Conservation (phyloP, 1,284 basidiomycete genomes). For the Sanghuangporus baumii region DNA sequence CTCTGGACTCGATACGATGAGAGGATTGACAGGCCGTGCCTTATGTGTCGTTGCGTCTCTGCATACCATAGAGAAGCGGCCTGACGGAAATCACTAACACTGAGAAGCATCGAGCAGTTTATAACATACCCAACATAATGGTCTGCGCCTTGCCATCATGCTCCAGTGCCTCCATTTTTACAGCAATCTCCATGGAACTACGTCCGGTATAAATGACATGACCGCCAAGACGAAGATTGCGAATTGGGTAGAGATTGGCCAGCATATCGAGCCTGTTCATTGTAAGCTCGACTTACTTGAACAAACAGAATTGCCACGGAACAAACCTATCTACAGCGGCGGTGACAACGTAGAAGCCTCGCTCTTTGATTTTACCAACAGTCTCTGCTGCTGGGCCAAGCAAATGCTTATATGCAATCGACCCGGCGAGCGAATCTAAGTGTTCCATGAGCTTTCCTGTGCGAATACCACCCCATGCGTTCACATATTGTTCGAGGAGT, state of each 20-base stretch:
- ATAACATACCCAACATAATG: slow-evolving; percentile 53
- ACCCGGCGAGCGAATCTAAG: slow-evolving; percentile 77
- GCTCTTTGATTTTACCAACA: slow-evolving; percentile 47
- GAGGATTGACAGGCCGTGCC: slow-evolving; percentile 59
- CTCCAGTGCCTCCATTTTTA: slow-evolving; percentile 70
- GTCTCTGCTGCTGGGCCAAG: slow-evolving; percentile 54
- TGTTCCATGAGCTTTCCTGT: slow-evolving; percentile 73
- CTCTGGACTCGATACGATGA: slow-evolving; percentile 55
- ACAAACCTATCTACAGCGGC: slow-evolving; percentile 72
- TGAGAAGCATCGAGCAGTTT: slow-evolving; percentile 8
- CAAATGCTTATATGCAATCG: slow-evolving; percentile 79
- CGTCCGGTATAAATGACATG: slow-evolving; percentile 76
- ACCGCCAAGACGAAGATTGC: slow-evolving; percentile 70
- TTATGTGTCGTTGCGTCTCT: slow-evolving; percentile 64
- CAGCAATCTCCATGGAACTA: slow-evolving; percentile 77
- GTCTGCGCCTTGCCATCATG: slow-evolving; percentile 46
- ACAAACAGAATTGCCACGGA: slow-evolving; percentile 15
- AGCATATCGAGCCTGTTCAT: slow-evolving; percentile 56
- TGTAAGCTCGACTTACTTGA: background rate
- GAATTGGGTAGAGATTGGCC: slow-evolving; percentile 46
- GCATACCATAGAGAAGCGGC: slow-evolving; percentile 80
- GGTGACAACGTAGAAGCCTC: slow-evolving; percentile 77
- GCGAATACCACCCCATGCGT: slow-evolving; percentile 62
- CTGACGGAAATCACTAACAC: slow-evolving; percentile 27
- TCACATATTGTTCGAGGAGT: slow-evolving; percentile 62